phyloP scores from a whole-genome alignment of 345 rosid genomes.

The Eucalyptus erythrocorys region DNA sequence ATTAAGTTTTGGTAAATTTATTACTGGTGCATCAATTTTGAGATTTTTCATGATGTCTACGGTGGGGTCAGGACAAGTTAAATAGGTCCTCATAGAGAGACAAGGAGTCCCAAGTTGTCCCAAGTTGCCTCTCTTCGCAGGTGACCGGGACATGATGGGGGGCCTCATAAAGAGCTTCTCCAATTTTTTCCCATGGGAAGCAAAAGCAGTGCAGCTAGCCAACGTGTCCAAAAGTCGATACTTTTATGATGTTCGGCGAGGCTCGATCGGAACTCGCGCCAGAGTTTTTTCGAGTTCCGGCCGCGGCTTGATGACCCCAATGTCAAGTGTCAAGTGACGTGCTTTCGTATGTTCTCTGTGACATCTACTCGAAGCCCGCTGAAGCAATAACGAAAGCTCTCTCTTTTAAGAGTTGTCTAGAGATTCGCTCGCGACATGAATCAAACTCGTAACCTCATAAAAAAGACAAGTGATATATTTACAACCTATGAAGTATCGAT shows the following conservation, averaged over 20 bases:
- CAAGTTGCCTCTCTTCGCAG: not conserved
- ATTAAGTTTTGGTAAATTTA: too few species aligned
- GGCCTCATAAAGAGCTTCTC: not conserved
- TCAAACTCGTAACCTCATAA: not conserved
- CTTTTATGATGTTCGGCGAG: not conserved
- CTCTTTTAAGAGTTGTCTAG: not conserved
- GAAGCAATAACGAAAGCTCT: not conserved
- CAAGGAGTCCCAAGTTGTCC: not conserved
- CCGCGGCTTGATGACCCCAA: not conserved
- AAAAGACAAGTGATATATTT: too few species aligned
- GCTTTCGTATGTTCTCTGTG: not conserved
- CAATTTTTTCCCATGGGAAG: not conserved
- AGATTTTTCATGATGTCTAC: too few species aligned
- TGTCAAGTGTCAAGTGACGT: not conserved
- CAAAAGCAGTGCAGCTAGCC: not conserved
- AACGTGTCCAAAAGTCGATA: not conserved
- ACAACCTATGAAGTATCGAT: accelerated
- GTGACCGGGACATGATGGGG: not conserved
- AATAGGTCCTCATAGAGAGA: not conserved
- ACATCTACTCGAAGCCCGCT: not conserved
- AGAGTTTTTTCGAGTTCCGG: not conserved
- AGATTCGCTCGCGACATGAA: accelerated
- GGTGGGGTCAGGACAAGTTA: too few species aligned
- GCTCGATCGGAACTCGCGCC: not conserved
- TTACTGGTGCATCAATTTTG: accelerated